Evolutionary conservation across 139 green algal species (phyloP).

Genomic region (Chlamydomonas sp.): DNA sequence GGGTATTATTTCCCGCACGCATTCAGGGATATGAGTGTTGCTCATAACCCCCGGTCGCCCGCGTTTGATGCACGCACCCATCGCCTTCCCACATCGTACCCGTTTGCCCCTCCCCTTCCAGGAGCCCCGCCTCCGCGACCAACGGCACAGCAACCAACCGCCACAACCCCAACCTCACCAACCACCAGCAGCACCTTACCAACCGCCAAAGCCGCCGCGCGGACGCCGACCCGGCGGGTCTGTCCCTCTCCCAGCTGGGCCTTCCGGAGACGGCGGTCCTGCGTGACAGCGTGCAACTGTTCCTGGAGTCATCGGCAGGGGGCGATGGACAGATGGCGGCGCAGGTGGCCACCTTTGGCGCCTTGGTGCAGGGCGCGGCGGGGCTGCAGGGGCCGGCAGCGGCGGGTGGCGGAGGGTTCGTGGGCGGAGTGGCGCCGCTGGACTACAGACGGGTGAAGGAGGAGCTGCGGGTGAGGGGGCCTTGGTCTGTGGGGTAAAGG

Average conservation of each 20-base stretch:
- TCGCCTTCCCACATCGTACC: no score
- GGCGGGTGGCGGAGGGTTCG: not conserved
- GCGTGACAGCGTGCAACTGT: conserved; percentile 13
- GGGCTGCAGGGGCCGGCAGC: not conserved
- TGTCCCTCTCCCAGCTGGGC: conserved; percentile 3
- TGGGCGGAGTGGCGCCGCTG: conserved; percentile 10
- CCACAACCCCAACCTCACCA: no score
- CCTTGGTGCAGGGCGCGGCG: not conserved
- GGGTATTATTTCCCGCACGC: no score
- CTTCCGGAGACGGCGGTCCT: conserved; percentile 1
- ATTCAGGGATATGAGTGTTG: no score
- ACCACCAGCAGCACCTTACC: not conserved
- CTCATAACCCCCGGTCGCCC: no score
- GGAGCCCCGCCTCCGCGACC: no score
- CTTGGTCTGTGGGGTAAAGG: not conserved
- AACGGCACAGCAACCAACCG: no score
- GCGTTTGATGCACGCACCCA: no score
- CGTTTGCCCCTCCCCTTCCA: no score
- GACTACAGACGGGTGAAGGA: conserved; percentile 16
- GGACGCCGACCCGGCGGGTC: not conserved
- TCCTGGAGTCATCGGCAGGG: not conserved
- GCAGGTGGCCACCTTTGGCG: not conserved
- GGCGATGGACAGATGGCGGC: not conserved
- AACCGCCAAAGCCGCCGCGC: not conserved
- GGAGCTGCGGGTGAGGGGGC: conserved; percentile 9